A percentile compares a stretch with the other conserved stretches of the same genome.
phyloP scores from a whole-genome alignment of 352 stramenopile genomes.

The Globisporangium megalacanthum region DNA sequence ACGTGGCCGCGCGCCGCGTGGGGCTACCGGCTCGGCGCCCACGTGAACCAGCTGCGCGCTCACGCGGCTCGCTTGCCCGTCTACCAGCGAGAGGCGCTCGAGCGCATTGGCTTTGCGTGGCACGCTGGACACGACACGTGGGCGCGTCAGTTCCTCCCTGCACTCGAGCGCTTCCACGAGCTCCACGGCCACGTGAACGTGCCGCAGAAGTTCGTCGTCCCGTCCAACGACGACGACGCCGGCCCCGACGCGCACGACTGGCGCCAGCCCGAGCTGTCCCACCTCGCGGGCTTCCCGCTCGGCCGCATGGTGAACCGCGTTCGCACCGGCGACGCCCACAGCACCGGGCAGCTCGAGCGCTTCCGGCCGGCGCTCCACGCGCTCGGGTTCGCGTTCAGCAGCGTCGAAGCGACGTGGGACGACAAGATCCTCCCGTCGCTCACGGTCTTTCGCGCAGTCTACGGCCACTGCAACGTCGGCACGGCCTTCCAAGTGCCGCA shows the following conservation, averaged over 20 bases:
- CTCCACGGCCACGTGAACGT: conserved; percentile 36
- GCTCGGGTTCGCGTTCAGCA: conserved; percentile 49
- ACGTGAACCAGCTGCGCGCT: conserved; percentile 24
- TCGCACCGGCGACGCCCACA: conserved; percentile 24
- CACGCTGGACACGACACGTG: conserved; percentile 29
- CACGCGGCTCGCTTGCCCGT: conserved; percentile 12
- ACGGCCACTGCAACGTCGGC: conserved; percentile 38
- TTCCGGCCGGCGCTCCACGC: conserved; percentile 27
- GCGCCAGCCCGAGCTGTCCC: too few species aligned
- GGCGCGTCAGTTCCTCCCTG: conserved; percentile 30
- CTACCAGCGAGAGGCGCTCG: conserved; percentile 30
- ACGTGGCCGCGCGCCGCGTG: conserved; percentile 4
- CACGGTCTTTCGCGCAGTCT: conserved; percentile 27
- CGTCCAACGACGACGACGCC: too few species aligned
- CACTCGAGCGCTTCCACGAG: conserved; percentile 25
- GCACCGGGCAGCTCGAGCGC: conserved; percentile 24
- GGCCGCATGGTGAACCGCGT: conserved; percentile 46
- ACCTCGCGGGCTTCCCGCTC: conserved; percentile 32
- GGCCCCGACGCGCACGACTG: too few species aligned
- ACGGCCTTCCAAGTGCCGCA: conserved; percentile 35
- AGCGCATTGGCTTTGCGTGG: conserved; percentile 37
- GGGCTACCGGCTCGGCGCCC: conserved; percentile 9
- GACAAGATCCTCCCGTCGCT: conserved; percentile 44
- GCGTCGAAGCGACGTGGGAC: conserved; percentile 42
- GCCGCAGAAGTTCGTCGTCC: conserved; percentile 34